phyloP scores from a whole-genome alignment of 768 basidiomycete genomes.

The Suillus subalutaceus region DNA sequence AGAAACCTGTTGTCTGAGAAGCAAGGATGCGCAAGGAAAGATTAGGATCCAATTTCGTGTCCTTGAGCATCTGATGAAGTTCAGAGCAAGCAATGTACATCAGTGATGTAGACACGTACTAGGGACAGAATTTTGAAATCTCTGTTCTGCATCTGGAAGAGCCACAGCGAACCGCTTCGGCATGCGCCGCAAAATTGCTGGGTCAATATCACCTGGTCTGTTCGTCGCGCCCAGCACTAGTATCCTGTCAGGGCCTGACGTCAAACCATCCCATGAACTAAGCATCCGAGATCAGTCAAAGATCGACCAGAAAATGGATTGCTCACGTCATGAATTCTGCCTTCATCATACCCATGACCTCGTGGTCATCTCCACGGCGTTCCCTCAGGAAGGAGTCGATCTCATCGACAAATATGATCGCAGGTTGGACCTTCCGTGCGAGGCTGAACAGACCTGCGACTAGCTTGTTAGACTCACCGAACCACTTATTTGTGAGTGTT shows the following conservation, averaged over 20 bases:
- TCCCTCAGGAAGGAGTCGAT: constrained; percentile 95
- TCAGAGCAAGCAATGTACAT: not conserved
- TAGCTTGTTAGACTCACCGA: constrained; percentile 91
- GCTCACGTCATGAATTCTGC: constrained; percentile 92
- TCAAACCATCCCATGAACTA: constrained; percentile 94
- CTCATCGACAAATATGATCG: constrained; percentile 98
- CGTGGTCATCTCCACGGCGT: constrained; percentile 87
- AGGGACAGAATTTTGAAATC: constrained; percentile 82
- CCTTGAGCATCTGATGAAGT: constrained; percentile 73
- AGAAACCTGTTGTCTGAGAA: constrained; percentile 67
- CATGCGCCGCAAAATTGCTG: constrained; percentile 92
- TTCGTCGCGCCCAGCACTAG: constrained; percentile 95
- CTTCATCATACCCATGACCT: constrained; percentile 99
- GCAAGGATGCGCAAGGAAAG: constrained; percentile 71
- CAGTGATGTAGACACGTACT: constrained; percentile 45
- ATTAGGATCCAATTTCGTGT: constrained; percentile 63
- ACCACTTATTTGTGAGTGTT: constrained; percentile 81
- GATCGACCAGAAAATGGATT: constrained; percentile 13
- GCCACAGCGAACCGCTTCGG: constrained; percentile 92
- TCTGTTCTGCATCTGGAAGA: constrained; percentile 77
- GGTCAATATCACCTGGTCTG: constrained; percentile 88
- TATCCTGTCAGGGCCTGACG: constrained; percentile 79
- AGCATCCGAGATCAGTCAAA: not conserved
- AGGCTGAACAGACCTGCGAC: constrained; percentile 94
- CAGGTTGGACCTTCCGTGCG: constrained; percentile 90